phyloP scores from a whole-genome alignment of 306 rosid genomes.

The Vachellia collinsii region DNA sequence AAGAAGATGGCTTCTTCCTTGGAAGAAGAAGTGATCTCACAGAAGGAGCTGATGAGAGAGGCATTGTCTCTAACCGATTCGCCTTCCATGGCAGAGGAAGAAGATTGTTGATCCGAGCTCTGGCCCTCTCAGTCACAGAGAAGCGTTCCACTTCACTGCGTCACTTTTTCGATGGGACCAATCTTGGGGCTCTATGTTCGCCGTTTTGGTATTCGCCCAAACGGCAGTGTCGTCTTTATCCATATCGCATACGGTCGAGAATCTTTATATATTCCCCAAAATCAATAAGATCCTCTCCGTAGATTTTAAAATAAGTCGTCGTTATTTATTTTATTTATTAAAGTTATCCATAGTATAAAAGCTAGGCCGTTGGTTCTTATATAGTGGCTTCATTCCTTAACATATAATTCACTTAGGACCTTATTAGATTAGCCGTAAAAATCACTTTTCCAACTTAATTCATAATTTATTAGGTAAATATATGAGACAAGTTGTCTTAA shows the following conservation, averaged over 20 bases:
- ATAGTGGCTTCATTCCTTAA: no score
- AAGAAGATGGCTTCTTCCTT: slow-evolving; percentile 84
- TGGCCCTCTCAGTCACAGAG: neutral
- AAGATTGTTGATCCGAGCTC: neutral
- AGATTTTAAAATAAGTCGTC: no score
- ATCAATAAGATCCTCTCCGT: no score
- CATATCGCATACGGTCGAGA: neutral
- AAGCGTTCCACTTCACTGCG: neutral
- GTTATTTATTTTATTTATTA: no score
- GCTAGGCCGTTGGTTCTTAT: no score
- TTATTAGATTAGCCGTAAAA: no score
- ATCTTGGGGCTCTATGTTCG: neutral
- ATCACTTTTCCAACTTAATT: no score
- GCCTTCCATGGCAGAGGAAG: slow-evolving; percentile 37
- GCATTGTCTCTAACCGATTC: slow-evolving; percentile 21
- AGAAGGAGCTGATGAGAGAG: slow-evolving; percentile 59
- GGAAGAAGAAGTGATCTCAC: slow-evolving; percentile 84
- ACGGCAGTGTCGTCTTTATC: neutral
- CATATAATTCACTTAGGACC: no score
- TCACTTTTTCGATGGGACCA: neutral
- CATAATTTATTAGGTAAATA: no score
- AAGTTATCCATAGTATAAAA: no score
- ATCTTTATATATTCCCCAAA: no score
- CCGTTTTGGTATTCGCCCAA: neutral
- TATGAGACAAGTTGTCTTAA: no score